Base-by-base conservation (phyloP, 805 yeast species). In the Metschnikowia kofuensis region DNA sequence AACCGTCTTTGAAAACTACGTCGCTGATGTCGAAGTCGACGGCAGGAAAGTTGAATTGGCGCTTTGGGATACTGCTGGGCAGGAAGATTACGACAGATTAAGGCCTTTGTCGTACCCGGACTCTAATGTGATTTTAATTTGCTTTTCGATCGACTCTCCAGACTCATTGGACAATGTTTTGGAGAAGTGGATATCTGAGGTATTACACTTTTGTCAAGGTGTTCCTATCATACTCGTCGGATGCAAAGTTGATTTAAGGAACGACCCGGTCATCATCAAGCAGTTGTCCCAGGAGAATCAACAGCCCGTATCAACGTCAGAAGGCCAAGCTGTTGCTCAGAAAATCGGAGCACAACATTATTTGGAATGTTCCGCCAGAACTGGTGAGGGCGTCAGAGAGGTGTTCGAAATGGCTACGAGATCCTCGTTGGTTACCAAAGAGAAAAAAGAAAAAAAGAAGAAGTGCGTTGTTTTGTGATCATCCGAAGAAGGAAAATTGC, bases 1-100 rank as follows among this genome's bases (percentile, higher is more conserved):
- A 4, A 63, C 67, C n/a, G 98, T 92, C 53, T 92, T 92, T 64
- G 98, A 92, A 70, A 94, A 91, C 77, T 94, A 92, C 70, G 97
- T 92, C 61, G 96, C 97, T 41, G 97, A 90, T 68, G 97, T 92
- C 50, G 76, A 71, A 56, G 96, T 72, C 36, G 77, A 72, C 51
- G 76, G 76, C 37, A 71, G 77, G 69, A 72, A 67, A 54, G 97
- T 92, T 45, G 67, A 61, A 38, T 61, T 69, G 48, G 66, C 64
- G 32, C 65, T 72, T n/a, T 72, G 76, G 75, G 77, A 73, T 61
- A 64, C 73, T 41, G 73, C 64, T 53, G 61, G 61, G 32, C 61
- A 57, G 53, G 61, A 57, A 49, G 61, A 57, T 46, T 57, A 57
- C 50, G 77, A 73, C 57, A 61, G 77, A 42, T 62, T 73, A 48